phyloP scores from a whole-genome alignment of 2,329 filamentous ascomycete genomes.

The Didymosphaeria variabile region DNA sequence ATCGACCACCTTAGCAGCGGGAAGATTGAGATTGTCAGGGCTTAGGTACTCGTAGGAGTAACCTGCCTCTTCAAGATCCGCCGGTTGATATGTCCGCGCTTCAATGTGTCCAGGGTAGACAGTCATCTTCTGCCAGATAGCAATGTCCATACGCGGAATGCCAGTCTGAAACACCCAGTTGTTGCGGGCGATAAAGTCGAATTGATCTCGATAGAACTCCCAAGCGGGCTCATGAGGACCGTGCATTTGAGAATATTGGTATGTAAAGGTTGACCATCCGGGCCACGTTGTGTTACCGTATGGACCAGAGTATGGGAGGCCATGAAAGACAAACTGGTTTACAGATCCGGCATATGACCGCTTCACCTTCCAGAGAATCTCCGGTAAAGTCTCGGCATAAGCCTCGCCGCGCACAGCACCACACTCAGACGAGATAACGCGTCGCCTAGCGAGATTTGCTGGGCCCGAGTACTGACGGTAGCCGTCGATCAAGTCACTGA shows the following conservation, averaged over 20 bases:
- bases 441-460: slow-evolving; percentile 40
- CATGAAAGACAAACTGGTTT: slow-evolving; percentile 59
- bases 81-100: slow-evolving; percentile 33
- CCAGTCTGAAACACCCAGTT: slow-evolving; percentile 54
- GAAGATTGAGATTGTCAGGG: slow-evolving; percentile 56
- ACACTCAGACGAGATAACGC: slow-evolving; percentile 46
- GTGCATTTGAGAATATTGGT: slow-evolving; percentile 53
- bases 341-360: slow-evolving; percentile 52
- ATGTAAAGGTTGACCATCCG: slow-evolving; percentile 56
- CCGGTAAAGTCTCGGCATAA: slow-evolving; percentile 39
- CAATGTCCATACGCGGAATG: slow-evolving; percentile 53
- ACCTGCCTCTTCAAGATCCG: slow-evolving; percentile 35
- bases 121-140: slow-evolving; percentile 53
- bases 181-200: slow-evolving; percentile 51
- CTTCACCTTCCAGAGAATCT: slow-evolving; percentile 49
- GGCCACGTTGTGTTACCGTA: slow-evolving; percentile 62
- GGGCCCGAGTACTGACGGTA: slow-evolving; percentile 48
- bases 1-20: slow-evolving; percentile 49
- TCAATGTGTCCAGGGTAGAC: slow-evolving; percentile 47
- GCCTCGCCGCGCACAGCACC: slow-evolving; percentile 37
- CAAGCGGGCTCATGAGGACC: slow-evolving; percentile 54
- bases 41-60: slow-evolving; percentile 58
- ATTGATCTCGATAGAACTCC: slow-evolving; percentile 48
- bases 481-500: slow-evolving; percentile 41
- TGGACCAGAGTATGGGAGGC: slow-evolving; percentile 51